Evolutionary conservation across 2,329 filamentous ascomycete species (phyloP).

Genomic region (Epichloe typhina): DNA sequence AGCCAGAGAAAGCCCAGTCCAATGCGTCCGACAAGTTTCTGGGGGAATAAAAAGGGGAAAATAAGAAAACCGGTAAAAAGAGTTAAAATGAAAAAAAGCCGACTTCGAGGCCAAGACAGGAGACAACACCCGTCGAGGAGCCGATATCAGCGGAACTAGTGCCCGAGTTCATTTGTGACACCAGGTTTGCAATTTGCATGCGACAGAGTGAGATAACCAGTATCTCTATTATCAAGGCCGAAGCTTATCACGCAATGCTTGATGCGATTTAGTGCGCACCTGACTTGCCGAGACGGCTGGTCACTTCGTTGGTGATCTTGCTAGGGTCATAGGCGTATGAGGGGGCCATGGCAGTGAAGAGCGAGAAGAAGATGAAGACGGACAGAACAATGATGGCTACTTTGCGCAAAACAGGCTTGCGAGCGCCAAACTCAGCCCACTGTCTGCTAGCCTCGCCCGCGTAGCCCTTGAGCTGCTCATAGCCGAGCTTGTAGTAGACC

Average conservation of each 20-base stretch:
- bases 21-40: conserved; percentile 10
- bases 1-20: conserved; percentile 6
- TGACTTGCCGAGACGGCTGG: conserved; percentile 34
- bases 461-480: conserved; percentile 73
- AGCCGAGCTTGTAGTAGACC: conserved; percentile 72
- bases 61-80: neutral
- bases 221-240: neutral
- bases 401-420: conserved; percentile 66
- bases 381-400: conserved; percentile 54
- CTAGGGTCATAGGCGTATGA: conserved; percentile 42
- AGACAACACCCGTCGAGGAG: neutral
- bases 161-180: neutral
- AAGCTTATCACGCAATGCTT: neutral
- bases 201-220: neutral
- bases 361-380: conserved; percentile 51
- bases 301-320: conserved; percentile 34
- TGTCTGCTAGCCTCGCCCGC: conserved; percentile 56
- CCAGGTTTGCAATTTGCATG: neutral
- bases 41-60: conserved; percentile 8
- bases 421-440: conserved; percentile 77
- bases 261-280: conserved; percentile 6
- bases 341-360: conserved; percentile 56
- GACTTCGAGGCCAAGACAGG: neutral
- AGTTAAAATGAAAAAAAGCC: neutral
- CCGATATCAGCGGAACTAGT: too few species aligned